Percentiles rank a stretch among this genome's conserved stretches.
These are phyloP conservation scores for Pachyrhizus erosus DNA, from an alignment of 306 rosid genomes.

Conservation along the genomic window DNA sequence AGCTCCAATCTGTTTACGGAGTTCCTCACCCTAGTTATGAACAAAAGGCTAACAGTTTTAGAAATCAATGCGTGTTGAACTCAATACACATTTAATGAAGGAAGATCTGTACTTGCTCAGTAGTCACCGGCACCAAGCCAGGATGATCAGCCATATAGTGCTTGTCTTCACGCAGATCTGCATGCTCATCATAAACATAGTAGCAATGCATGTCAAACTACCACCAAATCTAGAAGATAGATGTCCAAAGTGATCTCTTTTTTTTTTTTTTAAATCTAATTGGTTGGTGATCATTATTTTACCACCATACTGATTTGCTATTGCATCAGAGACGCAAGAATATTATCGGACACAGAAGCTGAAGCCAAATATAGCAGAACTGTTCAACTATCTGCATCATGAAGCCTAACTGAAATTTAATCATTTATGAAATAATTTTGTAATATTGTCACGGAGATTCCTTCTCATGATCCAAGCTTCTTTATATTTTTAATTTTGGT, in stretches of 20 bases:
- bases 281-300: neutral
- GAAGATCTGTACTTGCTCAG: constrained; percentile 71
- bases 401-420: constrained; percentile 28
- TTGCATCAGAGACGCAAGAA: neutral
- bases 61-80: constrained; percentile 24
- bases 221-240: constrained; percentile 29
- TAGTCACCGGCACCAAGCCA: constrained; percentile 82
- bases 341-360: constrained; percentile 18
- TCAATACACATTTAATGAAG: constrained; percentile 24
- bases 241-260: neutral
- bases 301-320: neutral
- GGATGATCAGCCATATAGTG: constrained; percentile 90
- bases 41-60: constrained; percentile 32
- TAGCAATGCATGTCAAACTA: constrained; percentile 29
- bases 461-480: constrained; percentile 4
- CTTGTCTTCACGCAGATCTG: constrained; percentile 94
- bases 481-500: neutral
- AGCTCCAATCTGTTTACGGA: constrained; percentile 87
- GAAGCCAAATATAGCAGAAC: constrained; percentile 1
- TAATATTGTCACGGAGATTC: neutral
- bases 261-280: neutral
- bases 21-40: constrained; percentile 87
- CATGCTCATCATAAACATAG: constrained; percentile 35
- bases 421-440: neutral
- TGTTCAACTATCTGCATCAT: neutral